phyloP scores from a whole-genome alignment of 2,329 filamentous ascomycete species.

The Epichloe gansuensis region DNA sequence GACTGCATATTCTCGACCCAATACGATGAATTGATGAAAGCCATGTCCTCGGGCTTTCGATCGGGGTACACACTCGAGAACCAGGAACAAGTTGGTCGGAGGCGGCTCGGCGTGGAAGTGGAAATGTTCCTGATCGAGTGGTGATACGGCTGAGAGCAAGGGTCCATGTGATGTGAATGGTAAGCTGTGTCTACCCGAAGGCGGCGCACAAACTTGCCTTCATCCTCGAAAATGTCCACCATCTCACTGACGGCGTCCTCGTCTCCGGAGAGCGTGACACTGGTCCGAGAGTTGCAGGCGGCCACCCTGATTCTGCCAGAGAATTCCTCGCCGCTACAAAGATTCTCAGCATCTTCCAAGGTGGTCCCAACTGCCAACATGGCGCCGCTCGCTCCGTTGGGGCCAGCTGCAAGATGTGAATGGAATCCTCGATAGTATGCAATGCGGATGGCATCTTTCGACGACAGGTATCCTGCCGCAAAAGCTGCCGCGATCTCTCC shows the following conservation, averaged over 20 bases:
- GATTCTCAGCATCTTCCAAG: not conserved
- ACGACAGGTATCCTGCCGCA: constrained; percentile 14
- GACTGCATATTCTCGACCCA: constrained; percentile 8
- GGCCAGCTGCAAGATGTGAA: not conserved
- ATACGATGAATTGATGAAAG: constrained; percentile 4
- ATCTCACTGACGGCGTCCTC: constrained; percentile 14
- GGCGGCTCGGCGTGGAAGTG: not conserved
- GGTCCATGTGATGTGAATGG: constrained; percentile 26
- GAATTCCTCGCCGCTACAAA: constrained; percentile 10
- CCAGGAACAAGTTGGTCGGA: not conserved
- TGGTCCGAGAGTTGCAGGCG: constrained; percentile 12
- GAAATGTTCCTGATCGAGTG: not conserved
- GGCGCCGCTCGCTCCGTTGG: not conserved
- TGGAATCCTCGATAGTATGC: constrained; percentile 5
- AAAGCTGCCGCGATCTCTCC: constrained; percentile 31
- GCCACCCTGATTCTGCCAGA: constrained; percentile 14
- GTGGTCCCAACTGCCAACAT: constrained; percentile 15
- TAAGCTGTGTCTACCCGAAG: constrained; percentile 28
- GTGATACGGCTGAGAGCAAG: constrained; percentile 9
- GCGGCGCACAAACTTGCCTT: constrained; percentile 15
- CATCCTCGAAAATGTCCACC: constrained; percentile 11
- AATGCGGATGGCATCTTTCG: constrained; percentile 3
- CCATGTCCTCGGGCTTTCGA: not conserved
- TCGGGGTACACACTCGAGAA: not conserved
- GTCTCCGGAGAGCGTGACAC: constrained; percentile 20